Conservation (phyloP, 169 alveolate genomes). For the Amoebophrya sp. region DNA sequence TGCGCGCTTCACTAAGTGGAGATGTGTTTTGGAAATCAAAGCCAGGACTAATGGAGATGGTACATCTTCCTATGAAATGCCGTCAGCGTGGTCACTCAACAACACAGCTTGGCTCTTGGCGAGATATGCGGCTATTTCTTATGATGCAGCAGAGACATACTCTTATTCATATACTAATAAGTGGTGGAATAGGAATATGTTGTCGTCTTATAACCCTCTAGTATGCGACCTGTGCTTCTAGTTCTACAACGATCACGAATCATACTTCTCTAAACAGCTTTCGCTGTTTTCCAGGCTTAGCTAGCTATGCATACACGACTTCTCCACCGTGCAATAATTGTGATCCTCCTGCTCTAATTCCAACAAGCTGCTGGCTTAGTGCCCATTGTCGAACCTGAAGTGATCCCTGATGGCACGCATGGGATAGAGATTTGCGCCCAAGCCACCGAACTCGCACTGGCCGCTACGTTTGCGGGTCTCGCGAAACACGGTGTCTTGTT, state of each 20-base stretch:
- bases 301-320: no score
- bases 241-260: no score
- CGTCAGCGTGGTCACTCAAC: constrained; percentile 71
- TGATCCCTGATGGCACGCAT: constrained; percentile 89
- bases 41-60: constrained; percentile 77
- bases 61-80: no score
- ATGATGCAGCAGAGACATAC: no score
- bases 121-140: constrained; percentile 92
- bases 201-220: no score
- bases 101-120: constrained; percentile 91
- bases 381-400: constrained; percentile 96
- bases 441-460: constrained; percentile 82
- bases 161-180: no score
- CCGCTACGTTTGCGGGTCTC: constrained; percentile 81
- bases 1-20: constrained; percentile 96
- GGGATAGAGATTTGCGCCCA: constrained; percentile 83
- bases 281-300: no score
- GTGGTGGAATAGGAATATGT: no score
- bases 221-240: no score
- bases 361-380: constrained; percentile 90
- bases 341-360: no score
- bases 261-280: no score
- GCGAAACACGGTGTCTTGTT: constrained; percentile 77
- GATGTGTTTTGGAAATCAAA: constrained; percentile 87
- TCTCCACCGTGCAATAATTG: no score